Percentiles rank a stretch among this genome's conserved stretches.
Conservation (phyloP, 106 monocot species). For the Posidonia australis region DNA sequence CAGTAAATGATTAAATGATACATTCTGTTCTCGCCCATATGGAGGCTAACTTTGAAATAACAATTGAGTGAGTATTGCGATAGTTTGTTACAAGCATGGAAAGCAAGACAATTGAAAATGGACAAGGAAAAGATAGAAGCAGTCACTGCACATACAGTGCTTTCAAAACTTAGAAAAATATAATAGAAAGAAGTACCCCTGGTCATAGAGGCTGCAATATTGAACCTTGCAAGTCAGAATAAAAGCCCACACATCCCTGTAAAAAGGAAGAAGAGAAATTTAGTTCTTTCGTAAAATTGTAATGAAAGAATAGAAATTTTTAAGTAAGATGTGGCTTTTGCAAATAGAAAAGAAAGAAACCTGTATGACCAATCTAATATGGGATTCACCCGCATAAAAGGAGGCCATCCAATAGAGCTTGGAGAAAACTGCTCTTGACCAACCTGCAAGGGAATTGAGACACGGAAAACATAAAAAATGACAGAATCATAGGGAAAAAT, state of each 20-base stretch:
- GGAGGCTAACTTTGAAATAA: too few relatives aligned
- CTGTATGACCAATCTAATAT: slow-evolving; percentile 99
- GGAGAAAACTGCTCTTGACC: slow-evolving; percentile 99
- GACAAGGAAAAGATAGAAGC: too few relatives aligned
- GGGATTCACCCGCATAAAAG: slow-evolving; percentile 99
- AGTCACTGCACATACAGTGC: not conserved
- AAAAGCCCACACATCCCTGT: slow-evolving; percentile 98
- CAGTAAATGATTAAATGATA: too few relatives aligned
- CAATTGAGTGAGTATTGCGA: too few relatives aligned
- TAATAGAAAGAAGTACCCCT: slow-evolving; percentile 52
- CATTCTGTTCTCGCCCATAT: too few relatives aligned
- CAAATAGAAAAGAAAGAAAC: slow-evolving; percentile 22
- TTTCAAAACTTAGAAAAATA: not conserved
- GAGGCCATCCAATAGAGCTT: slow-evolving; percentile 95
- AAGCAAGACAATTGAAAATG: too few relatives aligned
- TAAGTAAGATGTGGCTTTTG: too few relatives aligned
- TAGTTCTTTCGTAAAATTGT: too few relatives aligned
- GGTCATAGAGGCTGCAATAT: slow-evolving; percentile 90
- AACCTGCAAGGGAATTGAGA: slow-evolving; percentile 54
- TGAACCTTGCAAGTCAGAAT: slow-evolving; percentile 76
- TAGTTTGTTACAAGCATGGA: too few relatives aligned
- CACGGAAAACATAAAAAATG: not conserved
- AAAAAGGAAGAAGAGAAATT: slow-evolving; percentile 1
- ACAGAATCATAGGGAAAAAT: not conserved
- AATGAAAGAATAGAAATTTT: too few relatives aligned